These are phyloP conservation scores for Daldinia grandis DNA, from an alignment of 495 filamentous ascomycete genomes.

Conservation along the genomic window DNA sequence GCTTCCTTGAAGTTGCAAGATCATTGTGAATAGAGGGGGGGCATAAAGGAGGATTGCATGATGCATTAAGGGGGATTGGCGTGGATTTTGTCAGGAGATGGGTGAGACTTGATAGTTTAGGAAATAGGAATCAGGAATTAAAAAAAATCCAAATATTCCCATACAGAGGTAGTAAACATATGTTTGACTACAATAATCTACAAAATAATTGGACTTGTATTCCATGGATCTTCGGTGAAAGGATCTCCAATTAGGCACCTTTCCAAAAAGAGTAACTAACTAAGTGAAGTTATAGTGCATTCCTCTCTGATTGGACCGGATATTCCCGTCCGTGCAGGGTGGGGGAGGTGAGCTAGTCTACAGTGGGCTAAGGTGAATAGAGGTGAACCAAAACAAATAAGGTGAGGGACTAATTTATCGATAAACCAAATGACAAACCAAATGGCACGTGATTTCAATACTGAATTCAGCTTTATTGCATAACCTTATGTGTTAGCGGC, in stretches of 20 bases:
- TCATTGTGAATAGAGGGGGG: constrained; percentile 12
- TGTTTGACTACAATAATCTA: neutral
- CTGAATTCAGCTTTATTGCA: constrained; percentile 1
- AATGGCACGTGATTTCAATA: constrained; percentile 9
- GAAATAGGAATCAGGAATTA: too few relatives aligned
- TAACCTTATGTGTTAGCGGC: constrained; percentile 1
- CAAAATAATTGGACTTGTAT: neutral
- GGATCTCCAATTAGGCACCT: neutral
- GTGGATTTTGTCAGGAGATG: neutral
- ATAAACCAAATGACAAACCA: constrained; percentile 7
- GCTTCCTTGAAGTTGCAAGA: constrained; percentile 3
- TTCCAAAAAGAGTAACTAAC: constrained; percentile 7
- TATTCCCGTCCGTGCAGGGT: constrained; percentile 11
- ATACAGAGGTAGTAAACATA: neutral
- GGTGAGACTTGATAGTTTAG: constrained; percentile 1
- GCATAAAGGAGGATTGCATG: constrained; percentile 24
- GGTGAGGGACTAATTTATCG: constrained; percentile 18
- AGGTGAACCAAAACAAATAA: constrained; percentile 1
- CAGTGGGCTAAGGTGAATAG: neutral
- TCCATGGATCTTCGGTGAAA: neutral
- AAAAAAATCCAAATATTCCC: neutral
- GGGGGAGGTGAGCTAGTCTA: constrained; percentile 16
- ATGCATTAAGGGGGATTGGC: constrained; percentile 10
- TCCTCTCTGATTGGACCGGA: constrained; percentile 25
- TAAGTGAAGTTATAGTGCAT: constrained; percentile 14